Percentiles rank a stretch among this genome's conserved stretches.
Evolutionary conservation across 1,284 basidiomycete genomes (phyloP).

Genomic region (Singerocomus inundabilis): DNA sequence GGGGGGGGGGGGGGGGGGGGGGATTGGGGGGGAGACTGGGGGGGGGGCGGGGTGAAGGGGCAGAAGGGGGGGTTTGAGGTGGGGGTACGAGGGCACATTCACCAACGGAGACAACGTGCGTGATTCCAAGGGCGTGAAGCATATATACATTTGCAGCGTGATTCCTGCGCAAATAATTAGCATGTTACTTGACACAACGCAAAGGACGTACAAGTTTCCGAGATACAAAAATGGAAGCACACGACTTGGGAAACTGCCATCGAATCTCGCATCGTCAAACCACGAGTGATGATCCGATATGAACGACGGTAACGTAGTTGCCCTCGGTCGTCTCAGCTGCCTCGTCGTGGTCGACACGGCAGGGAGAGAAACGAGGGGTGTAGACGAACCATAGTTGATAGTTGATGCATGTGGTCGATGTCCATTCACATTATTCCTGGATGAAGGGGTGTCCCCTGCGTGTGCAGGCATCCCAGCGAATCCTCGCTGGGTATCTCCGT

Average conservation of each 20-base stretch:
- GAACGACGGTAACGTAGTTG: slow-evolving; percentile 65
- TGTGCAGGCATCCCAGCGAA: slow-evolving; percentile 6
- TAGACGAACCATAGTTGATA: slow-evolving; percentile 20
- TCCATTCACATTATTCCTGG: slow-evolving; percentile 21
- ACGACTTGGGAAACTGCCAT: slow-evolving; percentile 93
- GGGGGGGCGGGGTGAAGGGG: neutral
- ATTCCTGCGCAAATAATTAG: slow-evolving; percentile 49
- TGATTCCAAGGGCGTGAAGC: slow-evolving; percentile 95
- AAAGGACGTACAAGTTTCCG: slow-evolving; percentile 78
- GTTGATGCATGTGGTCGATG: slow-evolving; percentile 25
- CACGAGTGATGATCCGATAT: slow-evolving; percentile 76
- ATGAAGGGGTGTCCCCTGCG: slow-evolving; percentile 22
- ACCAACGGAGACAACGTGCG: slow-evolving; percentile 96
- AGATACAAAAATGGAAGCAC: slow-evolving; percentile 95
- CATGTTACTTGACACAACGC: slow-evolving; percentile 5
- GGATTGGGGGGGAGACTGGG: neutral
- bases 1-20: slow-evolving; percentile 40
- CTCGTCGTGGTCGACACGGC: slow-evolving; percentile 11
- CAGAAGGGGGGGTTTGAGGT: slow-evolving; percentile 33
- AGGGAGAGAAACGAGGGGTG: slow-evolving; percentile 8
- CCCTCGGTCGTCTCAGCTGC: slow-evolving; percentile 54
- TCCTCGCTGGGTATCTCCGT: slow-evolving; percentile 26
- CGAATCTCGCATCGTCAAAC: slow-evolving; percentile 92
- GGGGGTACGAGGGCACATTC: slow-evolving; percentile 86
- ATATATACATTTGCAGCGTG: slow-evolving; percentile 95